A percentile compares a stretch with the other conserved stretches of the same genome.
phyloP scores from a whole-genome alignment of 441 rosid species.

The Adansonia rubrostipa region DNA sequence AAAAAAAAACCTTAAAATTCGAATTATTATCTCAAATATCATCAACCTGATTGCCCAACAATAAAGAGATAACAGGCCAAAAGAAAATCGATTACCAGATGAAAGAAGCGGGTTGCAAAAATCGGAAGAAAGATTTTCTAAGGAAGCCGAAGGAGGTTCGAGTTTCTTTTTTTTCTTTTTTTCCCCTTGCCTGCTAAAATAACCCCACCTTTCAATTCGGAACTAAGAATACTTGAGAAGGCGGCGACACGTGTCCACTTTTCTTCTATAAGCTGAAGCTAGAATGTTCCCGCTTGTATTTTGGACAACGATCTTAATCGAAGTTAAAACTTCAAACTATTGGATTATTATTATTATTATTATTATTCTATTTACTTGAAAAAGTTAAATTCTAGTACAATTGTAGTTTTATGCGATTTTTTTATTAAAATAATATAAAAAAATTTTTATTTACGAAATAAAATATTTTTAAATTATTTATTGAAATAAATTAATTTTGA shows the following conservation, averaged over 20 bases:
- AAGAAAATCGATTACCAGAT: slow-evolving; percentile 18
- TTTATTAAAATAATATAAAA: too few relatives aligned
- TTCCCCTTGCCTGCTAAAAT: too few relatives aligned
- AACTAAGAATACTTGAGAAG: neutral
- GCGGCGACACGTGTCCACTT: slow-evolving; percentile 29
- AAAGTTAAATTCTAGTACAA: too few relatives aligned
- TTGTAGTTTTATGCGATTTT: too few relatives aligned
- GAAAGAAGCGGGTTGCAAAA: neutral
- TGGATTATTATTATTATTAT: neutral
- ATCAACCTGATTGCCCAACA: neutral
- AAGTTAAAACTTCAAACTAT: neutral
- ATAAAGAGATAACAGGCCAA: neutral
- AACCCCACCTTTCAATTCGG: neutral
- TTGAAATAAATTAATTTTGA: too few relatives aligned
- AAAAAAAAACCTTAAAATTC: neutral
- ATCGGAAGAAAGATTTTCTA: neutral
- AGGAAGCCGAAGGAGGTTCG: neutral
- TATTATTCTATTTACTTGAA: too few relatives aligned
- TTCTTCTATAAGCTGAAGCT: slow-evolving; percentile 17
- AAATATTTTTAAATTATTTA: too few relatives aligned
- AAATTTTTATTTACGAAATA: too few relatives aligned
- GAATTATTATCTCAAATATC: neutral
- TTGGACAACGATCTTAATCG: neutral
- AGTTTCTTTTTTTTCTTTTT: neutral
- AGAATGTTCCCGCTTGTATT: slow-evolving; percentile 32